Evolutionary conservation across 139 green algal species (phyloP).

Genomic region (Diplosphaera chodatii): DNA sequence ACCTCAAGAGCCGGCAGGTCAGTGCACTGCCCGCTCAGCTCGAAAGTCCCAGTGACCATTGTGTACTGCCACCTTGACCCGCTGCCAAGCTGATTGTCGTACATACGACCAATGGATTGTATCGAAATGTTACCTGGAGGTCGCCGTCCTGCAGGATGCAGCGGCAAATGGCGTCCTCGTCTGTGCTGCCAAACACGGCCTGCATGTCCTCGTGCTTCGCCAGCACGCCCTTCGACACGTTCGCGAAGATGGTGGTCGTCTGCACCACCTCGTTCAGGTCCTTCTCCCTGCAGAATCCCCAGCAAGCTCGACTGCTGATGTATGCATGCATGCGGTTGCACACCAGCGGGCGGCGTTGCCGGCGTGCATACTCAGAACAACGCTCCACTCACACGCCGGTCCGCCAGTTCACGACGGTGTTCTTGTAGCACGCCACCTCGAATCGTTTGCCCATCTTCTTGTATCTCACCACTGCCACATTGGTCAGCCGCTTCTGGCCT

Average conservation of each 20-base stretch:
- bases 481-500: conserved; percentile 98
- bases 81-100: background rate
- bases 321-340: no score
- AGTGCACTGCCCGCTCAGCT: no score
- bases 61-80: no score
- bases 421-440: conserved; percentile 98
- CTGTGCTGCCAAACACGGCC: conserved; percentile 84
- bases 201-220: conserved; percentile 85
- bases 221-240: conserved; percentile 92
- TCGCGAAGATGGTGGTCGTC: conserved; percentile 86
- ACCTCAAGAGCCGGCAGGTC: no score
- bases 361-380: background rate
- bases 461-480: conserved; percentile 90
- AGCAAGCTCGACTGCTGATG: background rate
- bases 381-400: conserved; percentile 65
- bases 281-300: conserved; percentile 73
- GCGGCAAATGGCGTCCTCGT: conserved; percentile 75
- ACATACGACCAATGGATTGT: background rate
- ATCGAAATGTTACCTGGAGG: conserved; percentile 60
- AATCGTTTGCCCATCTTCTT: conserved; percentile 91
- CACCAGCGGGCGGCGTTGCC: background rate
- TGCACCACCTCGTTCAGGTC: conserved; percentile 98
- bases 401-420: conserved; percentile 92
- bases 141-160: conserved; percentile 89
- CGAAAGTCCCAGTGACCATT: no score